Evolutionary conservation across 768 basidiomycete species (phyloP).

Genomic region (Dacryopinax spathularia): DNA sequence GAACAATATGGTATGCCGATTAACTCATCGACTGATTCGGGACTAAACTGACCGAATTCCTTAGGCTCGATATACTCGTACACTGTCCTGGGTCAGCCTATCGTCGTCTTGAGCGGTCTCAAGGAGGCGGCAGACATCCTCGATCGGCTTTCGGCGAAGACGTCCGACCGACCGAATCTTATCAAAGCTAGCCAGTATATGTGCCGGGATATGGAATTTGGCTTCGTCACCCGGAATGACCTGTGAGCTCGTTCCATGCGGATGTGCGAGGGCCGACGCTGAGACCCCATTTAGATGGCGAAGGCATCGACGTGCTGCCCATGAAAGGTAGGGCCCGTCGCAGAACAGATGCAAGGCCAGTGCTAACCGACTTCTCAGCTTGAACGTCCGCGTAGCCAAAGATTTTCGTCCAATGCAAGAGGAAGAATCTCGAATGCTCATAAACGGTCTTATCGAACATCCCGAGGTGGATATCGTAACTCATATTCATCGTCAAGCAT

Average conservation of each 20-base stretch:
- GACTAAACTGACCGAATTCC: too few species aligned
- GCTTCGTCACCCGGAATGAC: neutral
- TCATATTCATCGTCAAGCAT: neutral
- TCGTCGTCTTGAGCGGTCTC: neutral
- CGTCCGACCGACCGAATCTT: neutral
- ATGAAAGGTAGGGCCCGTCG: neutral
- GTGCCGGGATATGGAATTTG: neutral
- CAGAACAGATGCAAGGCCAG: too few species aligned
- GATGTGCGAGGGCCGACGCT: neutral
- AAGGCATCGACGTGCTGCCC: neutral
- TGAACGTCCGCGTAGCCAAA: neutral
- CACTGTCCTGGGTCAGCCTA: neutral
- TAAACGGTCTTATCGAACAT: neutral
- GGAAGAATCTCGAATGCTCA: neutral
- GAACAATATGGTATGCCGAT: neutral
- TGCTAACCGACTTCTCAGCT: too few species aligned
- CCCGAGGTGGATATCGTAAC: neutral
- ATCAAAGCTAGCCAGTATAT: neutral
- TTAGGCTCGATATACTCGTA: neutral
- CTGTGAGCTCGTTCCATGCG: neutral
- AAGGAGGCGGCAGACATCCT: neutral
- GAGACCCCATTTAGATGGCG: neutral
- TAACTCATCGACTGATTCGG: too few species aligned
- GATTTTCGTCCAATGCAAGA: neutral
- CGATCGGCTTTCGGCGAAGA: neutral